Evolutionary conservation across 768 basidiomycete species (phyloP).

Genomic region (Gymnopilus dilepis): DNA sequence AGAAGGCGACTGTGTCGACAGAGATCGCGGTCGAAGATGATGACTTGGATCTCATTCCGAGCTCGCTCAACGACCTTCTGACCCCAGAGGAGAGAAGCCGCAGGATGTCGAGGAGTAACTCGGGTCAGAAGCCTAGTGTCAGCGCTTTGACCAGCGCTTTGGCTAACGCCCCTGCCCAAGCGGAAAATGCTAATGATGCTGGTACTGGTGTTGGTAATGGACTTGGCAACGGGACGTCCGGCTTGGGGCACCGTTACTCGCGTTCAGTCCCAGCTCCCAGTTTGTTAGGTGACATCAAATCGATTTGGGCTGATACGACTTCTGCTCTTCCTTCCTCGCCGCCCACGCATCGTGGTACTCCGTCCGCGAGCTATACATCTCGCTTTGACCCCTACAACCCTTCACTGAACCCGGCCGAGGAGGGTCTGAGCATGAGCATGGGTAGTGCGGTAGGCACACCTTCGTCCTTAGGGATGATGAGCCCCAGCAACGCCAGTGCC

Average conservation of each 20-base stretch:
- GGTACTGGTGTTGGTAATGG: constrained; percentile 2
- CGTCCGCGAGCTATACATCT: constrained; percentile 61
- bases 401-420: constrained; percentile 31
- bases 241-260: constrained; percentile 72
- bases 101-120: constrained; percentile 79
- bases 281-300: constrained; percentile 74
- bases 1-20: constrained; percentile 26
- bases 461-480: constrained; percentile 44
- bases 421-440: constrained; percentile 41
- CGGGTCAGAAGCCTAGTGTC: constrained; percentile 38
- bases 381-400: constrained; percentile 35
- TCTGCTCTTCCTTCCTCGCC: constrained; percentile 38
- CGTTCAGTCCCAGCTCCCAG: constrained; percentile 83
- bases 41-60: constrained; percentile 90
- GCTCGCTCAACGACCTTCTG: constrained; percentile 85
- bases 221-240: constrained; percentile 24
- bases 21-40: constrained; percentile 68
- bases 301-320: constrained; percentile 76
- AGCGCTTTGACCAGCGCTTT: constrained; percentile 27
- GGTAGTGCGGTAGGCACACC: constrained; percentile 34
- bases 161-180: constrained; percentile 12
- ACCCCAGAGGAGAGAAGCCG: constrained; percentile 88
- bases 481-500: constrained; percentile 80
- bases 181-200: not conserved
- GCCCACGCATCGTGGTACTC: constrained; percentile 46